Conservation (phyloP, 306 rosid genomes). For the Erythrophleum fordii region DNA sequence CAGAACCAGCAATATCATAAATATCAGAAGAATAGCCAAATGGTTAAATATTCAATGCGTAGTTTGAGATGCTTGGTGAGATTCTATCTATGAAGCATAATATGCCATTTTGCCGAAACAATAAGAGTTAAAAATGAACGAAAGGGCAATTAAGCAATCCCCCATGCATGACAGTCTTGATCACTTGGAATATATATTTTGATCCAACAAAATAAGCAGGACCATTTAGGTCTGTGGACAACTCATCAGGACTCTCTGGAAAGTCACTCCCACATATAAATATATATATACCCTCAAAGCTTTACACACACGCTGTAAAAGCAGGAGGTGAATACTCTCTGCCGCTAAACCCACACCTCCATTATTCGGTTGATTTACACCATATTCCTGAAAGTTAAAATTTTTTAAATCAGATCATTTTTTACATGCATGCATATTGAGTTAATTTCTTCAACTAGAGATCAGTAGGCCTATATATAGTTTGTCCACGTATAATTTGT, state of each 20-base stretch:
- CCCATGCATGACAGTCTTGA: neutral
- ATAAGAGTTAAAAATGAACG: neutral
- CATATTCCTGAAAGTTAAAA: neutral
- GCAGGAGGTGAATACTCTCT: neutral
- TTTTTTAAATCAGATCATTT: neutral
- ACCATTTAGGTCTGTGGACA: neutral
- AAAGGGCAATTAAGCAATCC: neutral
- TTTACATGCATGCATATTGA: neutral
- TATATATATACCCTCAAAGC: neutral
- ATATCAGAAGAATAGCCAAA: too few species aligned
- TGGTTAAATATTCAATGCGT: too few species aligned
- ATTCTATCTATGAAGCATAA: too few species aligned
- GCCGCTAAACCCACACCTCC: neutral
- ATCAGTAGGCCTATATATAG: too few species aligned
- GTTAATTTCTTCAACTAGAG: neutral
- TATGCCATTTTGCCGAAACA: too few species aligned
- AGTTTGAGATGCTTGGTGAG: too few species aligned
- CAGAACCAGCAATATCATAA: too few species aligned
- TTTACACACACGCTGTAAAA: neutral
- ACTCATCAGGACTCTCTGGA: neutral
- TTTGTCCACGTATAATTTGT: too few species aligned
- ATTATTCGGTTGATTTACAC: too few species aligned
- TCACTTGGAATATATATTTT: neutral
- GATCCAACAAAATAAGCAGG: neutral
- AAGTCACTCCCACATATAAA: neutral